Conservation (phyloP, 2,329 filamentous ascomycete species). For the Microcera coccophila region DNA sequence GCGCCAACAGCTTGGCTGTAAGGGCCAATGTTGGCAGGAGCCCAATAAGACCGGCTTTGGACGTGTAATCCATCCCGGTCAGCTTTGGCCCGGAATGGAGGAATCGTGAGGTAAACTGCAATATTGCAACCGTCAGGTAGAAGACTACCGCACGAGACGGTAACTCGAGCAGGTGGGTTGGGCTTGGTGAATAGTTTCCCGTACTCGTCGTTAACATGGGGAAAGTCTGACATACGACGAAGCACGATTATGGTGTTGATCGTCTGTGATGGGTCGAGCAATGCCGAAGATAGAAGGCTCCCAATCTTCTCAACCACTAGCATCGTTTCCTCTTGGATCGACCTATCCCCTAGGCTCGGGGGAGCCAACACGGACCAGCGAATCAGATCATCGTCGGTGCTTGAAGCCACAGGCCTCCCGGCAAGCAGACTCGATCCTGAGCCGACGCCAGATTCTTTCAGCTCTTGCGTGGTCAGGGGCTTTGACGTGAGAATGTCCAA, state of each 20-base stretch:
- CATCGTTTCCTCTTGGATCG: slow-evolving; percentile 47
- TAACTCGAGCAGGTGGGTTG: slow-evolving; percentile 82
- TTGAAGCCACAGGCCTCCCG: neutral
- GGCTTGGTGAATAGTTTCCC: slow-evolving; percentile 68
- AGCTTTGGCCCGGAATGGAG: slow-evolving; percentile 23
- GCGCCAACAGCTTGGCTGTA: slow-evolving; percentile 83
- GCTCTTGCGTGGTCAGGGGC: slow-evolving; percentile 7
- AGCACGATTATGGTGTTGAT: slow-evolving; percentile 65
- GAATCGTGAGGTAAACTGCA: slow-evolving; percentile 53
- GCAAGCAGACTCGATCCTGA: slow-evolving; percentile 3
- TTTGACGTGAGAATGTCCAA: slow-evolving; percentile 30
- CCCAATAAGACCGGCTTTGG: slow-evolving; percentile 93
- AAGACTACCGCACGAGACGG: slow-evolving; percentile 68
- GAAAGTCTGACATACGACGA: slow-evolving; percentile 75
- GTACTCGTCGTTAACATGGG: slow-evolving; percentile 70
- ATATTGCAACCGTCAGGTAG: slow-evolving; percentile 59
- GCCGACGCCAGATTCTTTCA: slow-evolving; percentile 5
- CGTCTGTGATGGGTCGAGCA: slow-evolving; percentile 37
- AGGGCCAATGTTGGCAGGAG: slow-evolving; percentile 93
- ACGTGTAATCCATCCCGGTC: slow-evolving; percentile 71
- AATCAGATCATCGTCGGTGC: slow-evolving; percentile 18
- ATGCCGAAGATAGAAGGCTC: slow-evolving; percentile 33
- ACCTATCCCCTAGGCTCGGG: slow-evolving; percentile 13
- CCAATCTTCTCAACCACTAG: slow-evolving; percentile 46
- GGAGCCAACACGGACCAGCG: slow-evolving; percentile 41